Evolutionary conservation across 2,329 filamentous ascomycete species (phyloP).

Genomic region (Colletotrichum shisoi): DNA sequence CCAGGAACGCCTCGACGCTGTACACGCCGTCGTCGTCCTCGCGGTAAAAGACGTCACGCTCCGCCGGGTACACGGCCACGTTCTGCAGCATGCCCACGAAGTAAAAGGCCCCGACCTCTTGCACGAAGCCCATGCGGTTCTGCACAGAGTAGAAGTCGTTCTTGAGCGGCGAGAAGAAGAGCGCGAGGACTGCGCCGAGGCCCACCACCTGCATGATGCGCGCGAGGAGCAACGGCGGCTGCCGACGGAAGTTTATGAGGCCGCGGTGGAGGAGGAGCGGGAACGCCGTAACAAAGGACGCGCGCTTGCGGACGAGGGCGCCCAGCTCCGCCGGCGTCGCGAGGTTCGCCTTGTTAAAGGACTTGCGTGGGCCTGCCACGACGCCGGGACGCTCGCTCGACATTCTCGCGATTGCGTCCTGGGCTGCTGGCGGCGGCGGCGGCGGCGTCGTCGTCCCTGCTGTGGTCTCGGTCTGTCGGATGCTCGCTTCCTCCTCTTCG

Average conservation of each 20-base stretch:
- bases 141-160: constrained; percentile 75
- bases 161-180: constrained; percentile 76
- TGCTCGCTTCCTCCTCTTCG: constrained; percentile 42
- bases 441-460: too few species aligned
- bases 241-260: constrained; percentile 72
- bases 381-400: constrained; percentile 27
- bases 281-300: constrained; percentile 68
- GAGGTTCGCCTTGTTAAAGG: constrained; percentile 56
- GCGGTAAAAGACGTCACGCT: constrained; percentile 78
- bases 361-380: constrained; percentile 49
- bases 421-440: background rate
- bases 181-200: constrained; percentile 67
- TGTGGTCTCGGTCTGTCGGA: background rate
- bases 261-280: constrained; percentile 73
- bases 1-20: constrained; percentile 73
- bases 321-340: constrained; percentile 77
- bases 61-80: constrained; percentile 74
- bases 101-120: constrained; percentile 75
- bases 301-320: constrained; percentile 68
- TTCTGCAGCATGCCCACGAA: constrained; percentile 83
- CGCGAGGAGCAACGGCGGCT: constrained; percentile 69
- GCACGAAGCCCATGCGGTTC: constrained; percentile 75
- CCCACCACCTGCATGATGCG: constrained; percentile 73
- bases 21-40: constrained; percentile 79
- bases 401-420: background rate